Evolutionary conservation across 805 yeast species (phyloP).

Genomic region (Pichia kluyveri): DNA sequence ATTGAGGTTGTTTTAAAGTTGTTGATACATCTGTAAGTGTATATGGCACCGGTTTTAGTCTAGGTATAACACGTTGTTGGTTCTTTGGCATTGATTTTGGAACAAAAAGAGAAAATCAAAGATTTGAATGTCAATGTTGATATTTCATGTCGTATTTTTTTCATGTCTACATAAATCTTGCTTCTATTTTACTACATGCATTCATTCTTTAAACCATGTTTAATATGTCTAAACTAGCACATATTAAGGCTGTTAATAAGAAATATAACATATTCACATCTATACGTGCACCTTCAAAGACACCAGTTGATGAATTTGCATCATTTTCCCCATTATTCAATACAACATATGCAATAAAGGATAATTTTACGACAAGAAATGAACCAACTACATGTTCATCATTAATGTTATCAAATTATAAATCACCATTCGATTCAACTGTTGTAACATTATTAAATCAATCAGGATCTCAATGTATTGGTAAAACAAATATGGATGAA

Average conservation of each 20-base stretch:
- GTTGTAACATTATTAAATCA: conserved; percentile 45
- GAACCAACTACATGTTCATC: conserved; percentile 77
- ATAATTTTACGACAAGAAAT: conserved; percentile 62
- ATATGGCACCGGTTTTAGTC: conserved; percentile 29
- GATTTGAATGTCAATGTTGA: neutral
- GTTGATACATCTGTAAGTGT: conserved; percentile 21
- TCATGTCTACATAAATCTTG: no score
- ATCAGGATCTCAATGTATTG: conserved; percentile 48
- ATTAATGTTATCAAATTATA: conserved; percentile 44
- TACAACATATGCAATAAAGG: conserved; percentile 51
- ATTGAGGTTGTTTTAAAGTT: conserved; percentile 14
- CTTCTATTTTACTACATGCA: no score
- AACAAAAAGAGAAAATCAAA: neutral
- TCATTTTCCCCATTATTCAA: conserved; percentile 6
- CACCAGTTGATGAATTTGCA: neutral
- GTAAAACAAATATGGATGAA: conserved; percentile 90
- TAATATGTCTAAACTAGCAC: neutral
- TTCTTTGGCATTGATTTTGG: conserved; percentile 3
- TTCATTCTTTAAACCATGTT: neutral
- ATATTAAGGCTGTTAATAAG: conserved; percentile 12
- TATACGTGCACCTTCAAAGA: conserved; percentile 15
- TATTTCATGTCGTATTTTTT: neutral
- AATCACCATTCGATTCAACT: conserved; percentile 78
- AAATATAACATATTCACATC: conserved; percentile 33
- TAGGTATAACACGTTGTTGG: conserved; percentile 17